Evolutionary conservation across 495 filamentous ascomycete genomes (phyloP).

Genomic region (Annulohypoxylon moriforme): DNA sequence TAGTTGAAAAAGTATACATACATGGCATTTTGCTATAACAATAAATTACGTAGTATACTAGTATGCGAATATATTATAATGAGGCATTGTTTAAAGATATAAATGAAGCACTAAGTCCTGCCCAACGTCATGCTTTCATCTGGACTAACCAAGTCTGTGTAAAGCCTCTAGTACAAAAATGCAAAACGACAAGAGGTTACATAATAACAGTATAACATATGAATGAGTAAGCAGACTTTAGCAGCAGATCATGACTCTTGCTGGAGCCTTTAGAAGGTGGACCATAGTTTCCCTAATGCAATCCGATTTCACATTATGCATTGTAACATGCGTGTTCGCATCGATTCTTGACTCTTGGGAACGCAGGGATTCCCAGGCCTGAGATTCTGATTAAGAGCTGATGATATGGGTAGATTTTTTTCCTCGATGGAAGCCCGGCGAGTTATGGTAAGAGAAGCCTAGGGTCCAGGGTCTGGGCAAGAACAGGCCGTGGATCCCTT

Average conservation of each 20-base stretch:
- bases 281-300: slow-evolving; percentile 17
- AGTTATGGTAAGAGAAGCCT: slow-evolving; percentile 2
- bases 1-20: not conserved
- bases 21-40: not conserved
- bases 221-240: slow-evolving; percentile 8
- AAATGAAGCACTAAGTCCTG: not conserved
- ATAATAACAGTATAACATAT: slow-evolving; percentile 38
- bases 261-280: slow-evolving; percentile 23
- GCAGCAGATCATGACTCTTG: slow-evolving; percentile 36
- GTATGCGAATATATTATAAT: not conserved
- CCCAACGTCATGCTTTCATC: not conserved
- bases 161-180: not conserved
- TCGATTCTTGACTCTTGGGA: slow-evolving; percentile 37
- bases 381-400: slow-evolving; percentile 15
- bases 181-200: slow-evolving; percentile 19
- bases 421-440: slow-evolving; percentile 24
- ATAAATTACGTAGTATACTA: not conserved
- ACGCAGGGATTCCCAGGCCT: slow-evolving; percentile 35
- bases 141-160: not conserved
- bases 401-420: slow-evolving; percentile 16
- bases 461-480: slow-evolving; percentile 10
- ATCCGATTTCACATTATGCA: slow-evolving; percentile 37
- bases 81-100: not conserved
- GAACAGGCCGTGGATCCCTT: slow-evolving; percentile 22
- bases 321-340: slow-evolving; percentile 31